Evolutionary conservation across 192 early-diverging fungal species (phyloP).

Genomic region (Coemansia sp.): DNA sequence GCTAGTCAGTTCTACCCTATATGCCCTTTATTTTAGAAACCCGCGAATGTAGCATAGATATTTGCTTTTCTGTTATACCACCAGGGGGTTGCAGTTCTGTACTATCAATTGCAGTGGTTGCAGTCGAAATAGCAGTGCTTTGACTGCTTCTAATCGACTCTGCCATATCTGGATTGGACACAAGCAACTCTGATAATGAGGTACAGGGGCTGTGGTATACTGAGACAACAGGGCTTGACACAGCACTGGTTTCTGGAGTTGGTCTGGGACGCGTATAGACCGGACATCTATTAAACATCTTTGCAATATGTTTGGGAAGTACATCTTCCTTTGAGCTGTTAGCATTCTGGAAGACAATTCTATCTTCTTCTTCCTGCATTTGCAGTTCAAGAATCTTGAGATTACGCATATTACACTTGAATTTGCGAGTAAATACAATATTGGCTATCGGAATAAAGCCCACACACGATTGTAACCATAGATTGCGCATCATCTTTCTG

Average conservation of each 20-base stretch:
- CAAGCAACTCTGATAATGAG: constrained; percentile 14
- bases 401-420: constrained; percentile 49
- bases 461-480: constrained; percentile 19
- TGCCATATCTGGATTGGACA: not conserved
- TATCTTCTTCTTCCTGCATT: constrained; percentile 27
- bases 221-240: constrained; percentile 8
- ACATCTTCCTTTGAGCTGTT: not conserved
- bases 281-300: constrained; percentile 29
- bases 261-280: constrained; percentile 19
- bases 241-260: not conserved
- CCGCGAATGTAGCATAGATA: not conserved
- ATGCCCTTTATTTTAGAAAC: not conserved
- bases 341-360: constrained; percentile 1
- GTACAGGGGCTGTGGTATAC: constrained; percentile 27
- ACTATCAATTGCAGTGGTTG: not conserved
- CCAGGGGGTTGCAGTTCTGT: too few relatives aligned
- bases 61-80: not conserved
- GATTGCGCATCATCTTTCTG: constrained; percentile 23
- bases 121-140: constrained; percentile 5
- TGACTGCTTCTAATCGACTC: constrained; percentile 4
- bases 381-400: constrained; percentile 25
- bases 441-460: constrained; percentile 44
- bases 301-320: constrained; percentile 19
- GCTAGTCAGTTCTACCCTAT: too few relatives aligned
- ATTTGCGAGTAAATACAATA: constrained; percentile 33